A percentile compares a stretch with the other conserved stretches of the same genome.
These are phyloP conservation scores for Sclerotinia sclerotiorum DNA, from an alignment of 2,329 filamentous ascomycete genomes.

Conservation along the genomic window DNA sequence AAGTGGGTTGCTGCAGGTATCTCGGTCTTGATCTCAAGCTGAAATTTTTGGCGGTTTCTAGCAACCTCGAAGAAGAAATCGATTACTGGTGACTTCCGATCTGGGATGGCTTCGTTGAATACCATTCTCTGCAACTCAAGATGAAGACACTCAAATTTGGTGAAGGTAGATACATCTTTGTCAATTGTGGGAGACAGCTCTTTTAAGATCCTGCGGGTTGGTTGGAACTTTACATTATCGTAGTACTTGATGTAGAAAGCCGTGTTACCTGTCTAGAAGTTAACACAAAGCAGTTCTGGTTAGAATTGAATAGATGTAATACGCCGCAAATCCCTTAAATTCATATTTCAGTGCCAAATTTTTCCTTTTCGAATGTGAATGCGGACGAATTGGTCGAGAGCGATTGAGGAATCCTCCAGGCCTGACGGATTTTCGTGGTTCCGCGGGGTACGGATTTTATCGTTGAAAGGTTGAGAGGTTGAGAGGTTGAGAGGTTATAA, in stretches of 20 bases:
- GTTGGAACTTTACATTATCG: not conserved
- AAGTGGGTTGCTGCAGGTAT: not conserved
- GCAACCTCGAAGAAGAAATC: not conserved
- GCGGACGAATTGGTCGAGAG: no score
- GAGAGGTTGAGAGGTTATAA: no score
- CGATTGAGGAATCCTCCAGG: not conserved
- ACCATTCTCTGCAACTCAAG: not conserved
- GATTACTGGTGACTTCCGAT: not conserved
- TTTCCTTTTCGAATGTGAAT: not conserved
- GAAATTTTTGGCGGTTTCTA: fast-evolving
- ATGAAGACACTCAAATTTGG: not conserved
- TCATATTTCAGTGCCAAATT: not conserved
- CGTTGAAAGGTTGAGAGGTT: not conserved
- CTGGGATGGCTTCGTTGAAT: not conserved
- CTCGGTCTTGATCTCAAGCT: not conserved
- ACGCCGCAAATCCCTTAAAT: not conserved
- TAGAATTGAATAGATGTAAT: not conserved
- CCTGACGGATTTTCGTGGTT: not conserved
- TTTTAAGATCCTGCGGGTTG: not conserved
- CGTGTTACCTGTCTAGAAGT: not conserved
- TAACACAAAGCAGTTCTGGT: not conserved
- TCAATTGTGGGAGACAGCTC: not conserved
- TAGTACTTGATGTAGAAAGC: not conserved
- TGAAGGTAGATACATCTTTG: not conserved
- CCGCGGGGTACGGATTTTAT: not conserved